Evolutionary conservation across 768 basidiomycete species (phyloP).

Genomic region (Naganishia friedmannii): DNA sequence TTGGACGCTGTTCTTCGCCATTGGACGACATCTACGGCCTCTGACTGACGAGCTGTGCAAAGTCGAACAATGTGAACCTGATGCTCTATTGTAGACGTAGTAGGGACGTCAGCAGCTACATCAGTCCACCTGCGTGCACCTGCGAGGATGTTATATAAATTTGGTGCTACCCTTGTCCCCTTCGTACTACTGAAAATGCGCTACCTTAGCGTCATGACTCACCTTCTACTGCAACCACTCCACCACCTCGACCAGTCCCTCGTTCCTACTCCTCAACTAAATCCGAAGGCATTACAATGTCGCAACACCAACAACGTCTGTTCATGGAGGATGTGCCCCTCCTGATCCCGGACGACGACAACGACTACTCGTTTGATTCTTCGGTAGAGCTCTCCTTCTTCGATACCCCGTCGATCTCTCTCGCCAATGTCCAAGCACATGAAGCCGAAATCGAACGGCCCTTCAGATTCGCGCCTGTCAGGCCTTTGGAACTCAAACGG

Average conservation of each 20-base stretch:
- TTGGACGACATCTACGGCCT: background rate
- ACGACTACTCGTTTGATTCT: conserved; percentile 5
- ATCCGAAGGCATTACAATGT: conserved; percentile 1
- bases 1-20: background rate
- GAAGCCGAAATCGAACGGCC: no score
- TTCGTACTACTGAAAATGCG: background rate
- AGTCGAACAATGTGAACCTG: conserved; percentile 6
- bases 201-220: background rate
- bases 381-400: conserved; percentile 13
- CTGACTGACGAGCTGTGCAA: background rate
- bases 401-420: background rate
- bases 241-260: background rate
- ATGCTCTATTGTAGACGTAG: background rate
- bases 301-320: background rate
- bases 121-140: background rate
- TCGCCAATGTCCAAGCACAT: background rate
- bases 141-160: background rate
- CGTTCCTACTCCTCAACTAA: background rate
- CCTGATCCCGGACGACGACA: conserved; percentile 18
- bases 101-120: background rate
- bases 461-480: background rate
- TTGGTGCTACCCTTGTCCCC: background rate
- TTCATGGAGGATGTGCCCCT: conserved; percentile 10
- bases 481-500: conserved; percentile 15
- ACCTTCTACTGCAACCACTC: background rate